Conservation (phyloP, 441 rosid species). For the Syzygium syzygioides region DNA sequence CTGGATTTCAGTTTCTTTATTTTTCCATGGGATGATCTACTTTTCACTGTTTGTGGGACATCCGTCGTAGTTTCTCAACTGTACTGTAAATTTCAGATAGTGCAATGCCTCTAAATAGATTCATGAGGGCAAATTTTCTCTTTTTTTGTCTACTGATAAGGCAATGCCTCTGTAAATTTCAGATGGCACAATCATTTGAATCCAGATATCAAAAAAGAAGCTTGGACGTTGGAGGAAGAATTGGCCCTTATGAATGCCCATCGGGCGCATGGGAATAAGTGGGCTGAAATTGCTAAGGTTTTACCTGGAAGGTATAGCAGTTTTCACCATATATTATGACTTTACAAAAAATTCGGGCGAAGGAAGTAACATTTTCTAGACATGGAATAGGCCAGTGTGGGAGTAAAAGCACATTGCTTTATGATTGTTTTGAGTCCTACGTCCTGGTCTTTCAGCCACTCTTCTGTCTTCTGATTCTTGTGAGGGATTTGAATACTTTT, state of each 20-base stretch:
- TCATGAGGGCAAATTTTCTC: background rate
- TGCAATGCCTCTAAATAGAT: background rate
- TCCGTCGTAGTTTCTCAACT: background rate
- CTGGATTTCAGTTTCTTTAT: background rate
- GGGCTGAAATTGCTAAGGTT: slow-evolving; percentile 98
- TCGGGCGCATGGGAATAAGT: slow-evolving; percentile 69
- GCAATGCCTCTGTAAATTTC: slow-evolving; percentile 7
- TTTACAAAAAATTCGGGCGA: background rate
- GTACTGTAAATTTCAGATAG: background rate
- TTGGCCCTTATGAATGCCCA: slow-evolving; percentile 80
- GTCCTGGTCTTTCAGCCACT: background rate
- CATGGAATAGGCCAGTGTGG: background rate
- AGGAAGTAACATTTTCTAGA: background rate
- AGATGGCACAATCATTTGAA: slow-evolving; percentile 99
- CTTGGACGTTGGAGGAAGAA: slow-evolving; percentile 96
- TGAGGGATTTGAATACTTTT: background rate
- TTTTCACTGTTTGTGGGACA: background rate
- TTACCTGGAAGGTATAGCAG: slow-evolving; percentile 83
- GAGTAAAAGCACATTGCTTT: background rate
- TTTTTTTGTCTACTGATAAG: background rate
- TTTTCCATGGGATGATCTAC: background rate
- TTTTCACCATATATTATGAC: background rate
- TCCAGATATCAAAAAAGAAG: slow-evolving; percentile 93
- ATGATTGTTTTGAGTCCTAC: background rate
- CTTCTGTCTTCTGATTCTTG: background rate